A percentile compares a stretch with the other conserved stretches of the same genome.
Evolutionary conservation across 768 basidiomycete species (phyloP).

Genomic region (Amanita fuliginea): DNA sequence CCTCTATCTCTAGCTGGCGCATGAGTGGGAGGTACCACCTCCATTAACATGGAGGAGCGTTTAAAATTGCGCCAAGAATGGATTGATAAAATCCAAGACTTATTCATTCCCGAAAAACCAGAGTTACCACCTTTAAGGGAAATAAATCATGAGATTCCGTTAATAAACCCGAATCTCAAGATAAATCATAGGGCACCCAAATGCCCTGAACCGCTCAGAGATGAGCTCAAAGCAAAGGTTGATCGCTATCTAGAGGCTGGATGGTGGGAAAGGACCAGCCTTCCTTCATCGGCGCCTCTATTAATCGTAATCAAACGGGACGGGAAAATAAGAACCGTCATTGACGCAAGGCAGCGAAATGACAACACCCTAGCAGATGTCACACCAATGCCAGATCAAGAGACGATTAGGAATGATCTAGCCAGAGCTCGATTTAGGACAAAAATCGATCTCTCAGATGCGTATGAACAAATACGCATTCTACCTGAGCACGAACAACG

Average conservation of each 20-base stretch:
- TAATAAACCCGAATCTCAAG: background rate
- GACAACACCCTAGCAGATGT: constrained; percentile 29
- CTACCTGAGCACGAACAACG: background rate
- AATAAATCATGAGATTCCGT: constrained; percentile 1
- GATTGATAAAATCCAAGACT: background rate
- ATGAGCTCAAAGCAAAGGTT: background rate
- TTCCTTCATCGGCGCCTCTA: background rate
- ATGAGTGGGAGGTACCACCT: background rate
- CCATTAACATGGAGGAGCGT: background rate
- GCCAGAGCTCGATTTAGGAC: background rate
- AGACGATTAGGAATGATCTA: background rate
- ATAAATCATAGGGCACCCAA: background rate
- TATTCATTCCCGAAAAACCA: background rate
- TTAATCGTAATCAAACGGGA: constrained; percentile 19
- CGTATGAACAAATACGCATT: background rate
- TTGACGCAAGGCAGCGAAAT: constrained; percentile 25
- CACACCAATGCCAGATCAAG: constrained; percentile 12
- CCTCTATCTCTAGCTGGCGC: background rate
- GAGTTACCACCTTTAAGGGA: background rate
- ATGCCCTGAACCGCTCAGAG: background rate
- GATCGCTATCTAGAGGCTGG: background rate
- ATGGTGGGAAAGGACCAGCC: too few species aligned
- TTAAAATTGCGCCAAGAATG: background rate
- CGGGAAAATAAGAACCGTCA: constrained; percentile 18
- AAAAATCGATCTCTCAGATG: background rate